phyloP scores from a whole-genome alignment of 2,329 filamentous ascomycete genomes.

The Ambrosiella cleistominuta region DNA sequence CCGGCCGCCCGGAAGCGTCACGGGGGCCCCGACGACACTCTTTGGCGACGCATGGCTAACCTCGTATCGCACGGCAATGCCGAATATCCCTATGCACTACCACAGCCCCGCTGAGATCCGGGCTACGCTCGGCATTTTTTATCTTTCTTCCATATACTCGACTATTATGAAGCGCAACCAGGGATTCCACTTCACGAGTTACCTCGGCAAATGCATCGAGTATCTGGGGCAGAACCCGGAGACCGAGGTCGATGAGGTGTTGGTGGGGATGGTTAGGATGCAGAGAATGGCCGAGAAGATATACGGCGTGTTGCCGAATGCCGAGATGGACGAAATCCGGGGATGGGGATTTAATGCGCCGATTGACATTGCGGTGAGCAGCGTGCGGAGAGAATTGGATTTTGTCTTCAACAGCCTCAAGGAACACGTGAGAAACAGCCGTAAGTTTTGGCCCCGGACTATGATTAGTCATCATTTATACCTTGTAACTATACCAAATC shows the following conservation, averaged over 20 bases:
- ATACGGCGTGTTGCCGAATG: slow-evolving; percentile 16
- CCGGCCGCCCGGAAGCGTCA: slow-evolving; percentile 16
- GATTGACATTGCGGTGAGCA: slow-evolving; percentile 20
- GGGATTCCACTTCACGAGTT: slow-evolving; percentile 19
- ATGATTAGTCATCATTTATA: background rate
- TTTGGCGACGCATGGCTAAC: slow-evolving; percentile 20
- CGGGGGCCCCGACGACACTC: slow-evolving; percentile 17
- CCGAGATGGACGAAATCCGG: slow-evolving; percentile 9
- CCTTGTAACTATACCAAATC: no score
- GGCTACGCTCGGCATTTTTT: slow-evolving; percentile 24
- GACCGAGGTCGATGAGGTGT: slow-evolving; percentile 19
- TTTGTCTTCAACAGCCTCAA: slow-evolving; percentile 15
- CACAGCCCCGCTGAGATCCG: slow-evolving; percentile 23
- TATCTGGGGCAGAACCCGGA: slow-evolving; percentile 17
- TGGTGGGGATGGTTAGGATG: slow-evolving; percentile 21
- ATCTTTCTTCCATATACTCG: slow-evolving; percentile 21
- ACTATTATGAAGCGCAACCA: slow-evolving; percentile 20
- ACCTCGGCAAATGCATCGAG: slow-evolving; percentile 22
- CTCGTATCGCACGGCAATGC: slow-evolving; percentile 13
- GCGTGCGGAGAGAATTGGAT: slow-evolving; percentile 21
- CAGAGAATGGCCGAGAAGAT: slow-evolving; percentile 20
- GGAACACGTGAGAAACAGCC: slow-evolving; percentile 14
- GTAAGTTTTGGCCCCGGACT: slow-evolving; percentile 10
- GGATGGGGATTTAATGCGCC: slow-evolving; percentile 16
- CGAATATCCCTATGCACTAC: slow-evolving; percentile 9